Percentiles rank a stretch among this genome's conserved stretches.
These are phyloP conservation scores for Candida stauntonica DNA, from an alignment of 805 yeast genomes.

Conservation along the genomic window DNA sequence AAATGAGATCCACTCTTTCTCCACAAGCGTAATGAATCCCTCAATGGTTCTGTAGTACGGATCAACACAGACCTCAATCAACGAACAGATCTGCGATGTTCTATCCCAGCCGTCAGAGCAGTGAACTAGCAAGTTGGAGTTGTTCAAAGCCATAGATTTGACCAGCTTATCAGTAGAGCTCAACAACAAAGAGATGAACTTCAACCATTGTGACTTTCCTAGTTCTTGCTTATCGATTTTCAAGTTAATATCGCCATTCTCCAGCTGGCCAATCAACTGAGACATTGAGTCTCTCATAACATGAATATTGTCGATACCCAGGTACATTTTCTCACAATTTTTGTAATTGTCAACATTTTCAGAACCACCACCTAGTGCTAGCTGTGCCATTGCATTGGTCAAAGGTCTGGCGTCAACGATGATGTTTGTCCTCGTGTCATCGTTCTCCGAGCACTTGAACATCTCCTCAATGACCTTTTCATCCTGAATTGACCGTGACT, in stretches of 20 bases:
- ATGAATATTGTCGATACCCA: slow-evolving; percentile 94
- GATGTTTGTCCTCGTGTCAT: slow-evolving; percentile 50
- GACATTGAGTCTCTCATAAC: slow-evolving; percentile 84
- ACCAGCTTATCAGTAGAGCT: slow-evolving; percentile 74
- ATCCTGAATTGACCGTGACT: slow-evolving; percentile 85
- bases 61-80: slow-evolving; percentile 83
- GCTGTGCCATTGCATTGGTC: slow-evolving; percentile 94
- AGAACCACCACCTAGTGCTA: slow-evolving; percentile 97
- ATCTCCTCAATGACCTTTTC: slow-evolving; percentile 76
- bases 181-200: slow-evolving; percentile 60
- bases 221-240: slow-evolving; percentile 63
- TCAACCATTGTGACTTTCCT: slow-evolving; percentile 73
- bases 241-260: slow-evolving; percentile 40
- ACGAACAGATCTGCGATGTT: slow-evolving; percentile 82
- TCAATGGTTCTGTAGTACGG: slow-evolving; percentile 84
- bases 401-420: slow-evolving; percentile 91
- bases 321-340: slow-evolving; percentile 63
- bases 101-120: slow-evolving; percentile 99
- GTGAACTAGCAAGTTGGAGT: slow-evolving; percentile 80
- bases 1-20: slow-evolving; percentile 93
- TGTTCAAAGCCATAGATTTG: slow-evolving; percentile 77
- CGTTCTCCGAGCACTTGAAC: slow-evolving; percentile 49
- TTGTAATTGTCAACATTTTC: slow-evolving; percentile 87
- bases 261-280: slow-evolving; percentile 35
- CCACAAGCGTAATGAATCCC: slow-evolving; percentile 82